Evolutionary conservation across 2,329 filamentous ascomycete species (phyloP).

Genomic region (Scleromitrula shiraiana): DNA sequence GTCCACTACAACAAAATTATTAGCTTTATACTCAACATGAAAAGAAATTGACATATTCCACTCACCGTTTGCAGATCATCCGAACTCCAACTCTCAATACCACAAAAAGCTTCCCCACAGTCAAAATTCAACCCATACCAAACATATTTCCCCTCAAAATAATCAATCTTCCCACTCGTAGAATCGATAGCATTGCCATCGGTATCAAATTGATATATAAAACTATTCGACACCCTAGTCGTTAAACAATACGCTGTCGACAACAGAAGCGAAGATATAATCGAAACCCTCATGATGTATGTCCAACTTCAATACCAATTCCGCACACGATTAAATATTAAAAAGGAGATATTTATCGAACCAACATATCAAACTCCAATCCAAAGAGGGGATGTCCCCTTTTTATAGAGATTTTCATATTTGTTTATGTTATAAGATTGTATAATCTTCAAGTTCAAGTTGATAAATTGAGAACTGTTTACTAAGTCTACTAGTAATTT

Average conservation of each 20-base stretch:
- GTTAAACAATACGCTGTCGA: background rate
- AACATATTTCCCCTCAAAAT: conserved; percentile 16
- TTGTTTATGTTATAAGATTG: too few relatives aligned
- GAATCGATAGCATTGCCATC: conserved; percentile 22
- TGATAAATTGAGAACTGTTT: too few relatives aligned
- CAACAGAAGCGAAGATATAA: background rate
- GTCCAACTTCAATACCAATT: too few relatives aligned
- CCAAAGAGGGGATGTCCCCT: too few relatives aligned
- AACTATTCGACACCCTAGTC: conserved; percentile 1
- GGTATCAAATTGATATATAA: conserved; percentile 17
- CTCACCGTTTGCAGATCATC: background rate
- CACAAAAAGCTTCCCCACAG: conserved; percentile 19
- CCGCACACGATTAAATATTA: too few relatives aligned
- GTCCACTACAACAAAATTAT: background rate
- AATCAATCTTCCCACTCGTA: conserved; percentile 22
- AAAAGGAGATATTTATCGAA: too few relatives aligned
- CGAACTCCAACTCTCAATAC: conserved; percentile 13
- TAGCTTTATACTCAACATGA: background rate
- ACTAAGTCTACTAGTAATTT: too few relatives aligned
- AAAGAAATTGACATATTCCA: background rate
- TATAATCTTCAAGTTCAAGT: too few relatives aligned
- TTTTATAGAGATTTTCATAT: too few relatives aligned
- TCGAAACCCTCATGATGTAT: background rate
- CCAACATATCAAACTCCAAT: too few relatives aligned
- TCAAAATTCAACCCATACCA: conserved; percentile 20